Evolutionary conservation across 2,329 filamentous ascomycete genomes (phyloP), one percentile per base, ranked within the genome.

Genomic region (Penicillium italicum): DNA sequence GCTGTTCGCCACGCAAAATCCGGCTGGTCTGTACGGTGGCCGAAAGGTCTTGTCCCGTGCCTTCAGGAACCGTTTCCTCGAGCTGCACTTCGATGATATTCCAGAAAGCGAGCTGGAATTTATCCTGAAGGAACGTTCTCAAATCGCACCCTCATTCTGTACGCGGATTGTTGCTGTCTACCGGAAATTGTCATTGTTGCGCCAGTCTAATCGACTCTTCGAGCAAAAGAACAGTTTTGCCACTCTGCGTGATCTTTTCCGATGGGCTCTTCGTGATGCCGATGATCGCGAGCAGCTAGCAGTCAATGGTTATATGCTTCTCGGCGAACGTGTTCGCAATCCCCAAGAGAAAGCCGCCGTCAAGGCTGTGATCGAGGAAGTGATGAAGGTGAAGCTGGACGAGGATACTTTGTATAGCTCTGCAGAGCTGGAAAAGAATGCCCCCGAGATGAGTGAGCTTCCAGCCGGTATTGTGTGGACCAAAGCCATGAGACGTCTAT

Each of bases 211-310:
- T 68, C 82, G 95, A 42, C 78, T 99, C 5, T 99, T 99, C 69
- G 95, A 99, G 76, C 91, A 97, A 68, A 96, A 96, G 73, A 94
- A 93, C 69, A 93, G 93, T 70, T 99, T 99, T 72, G 94, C 95
- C 2, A 99, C 94, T 2, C 79, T 99, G 43, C 84, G 94, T 81
- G 94, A 99, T 72, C 79, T 99, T 36, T 99, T 99, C 69, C 83
- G 94, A 63, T 99, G 94, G 94, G 93, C 94, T 4, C 77, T 95
- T 54, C 84, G 94, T 65, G 85, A 86, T 54, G 91, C 91, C 0
- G 90, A 96, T 62, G 90, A 87, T 28, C 85, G 92, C 11, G 89
- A 97, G 61, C 87, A 97, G 60, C 85, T 99, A 55, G 94, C 94
- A 1, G 81, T 86, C 12, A 93, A 99, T 71, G 94, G 94, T 0